These are phyloP conservation scores for Colletotrichum sp. DNA, from an alignment of 2,329 filamentous ascomycete genomes.

Conservation along the genomic window DNA sequence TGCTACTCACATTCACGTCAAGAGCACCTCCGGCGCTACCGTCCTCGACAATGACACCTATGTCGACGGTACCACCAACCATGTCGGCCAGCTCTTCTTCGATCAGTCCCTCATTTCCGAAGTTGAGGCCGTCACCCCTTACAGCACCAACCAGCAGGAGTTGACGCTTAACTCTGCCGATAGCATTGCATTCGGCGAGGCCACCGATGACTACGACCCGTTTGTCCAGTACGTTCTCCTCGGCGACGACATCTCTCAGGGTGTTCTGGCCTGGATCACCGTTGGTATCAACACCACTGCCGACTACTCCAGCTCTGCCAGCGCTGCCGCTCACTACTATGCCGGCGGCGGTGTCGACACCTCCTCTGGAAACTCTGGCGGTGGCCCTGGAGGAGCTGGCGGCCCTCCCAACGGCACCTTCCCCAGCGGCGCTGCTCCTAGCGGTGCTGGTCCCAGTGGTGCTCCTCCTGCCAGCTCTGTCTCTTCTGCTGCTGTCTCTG, in stretches of 20 bases:
- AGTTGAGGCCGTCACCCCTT: slow-evolving; percentile 54
- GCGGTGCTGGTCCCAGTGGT: background rate
- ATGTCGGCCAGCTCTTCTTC: background rate
- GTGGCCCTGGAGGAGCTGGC: background rate
- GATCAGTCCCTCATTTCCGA: background rate
- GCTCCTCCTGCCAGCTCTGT: background rate
- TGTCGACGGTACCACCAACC: slow-evolving; percentile 31
- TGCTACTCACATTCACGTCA: slow-evolving; percentile 51
- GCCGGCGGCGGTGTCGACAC: background rate
- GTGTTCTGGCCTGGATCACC: background rate
- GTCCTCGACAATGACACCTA: background rate
- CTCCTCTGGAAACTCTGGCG: background rate
- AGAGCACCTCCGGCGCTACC: background rate
- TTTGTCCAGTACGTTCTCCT: background rate
- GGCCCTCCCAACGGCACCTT: background rate
- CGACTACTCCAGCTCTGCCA: background rate
- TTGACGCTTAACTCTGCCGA: slow-evolving; percentile 35
- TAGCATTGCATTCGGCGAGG: background rate
- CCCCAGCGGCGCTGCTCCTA: background rate
- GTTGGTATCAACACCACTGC: background rate
- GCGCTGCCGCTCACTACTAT: background rate
- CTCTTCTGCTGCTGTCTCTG: background rate
- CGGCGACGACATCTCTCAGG: background rate
- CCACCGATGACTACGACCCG: background rate
- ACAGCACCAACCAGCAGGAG: slow-evolving; percentile 48